phyloP scores from a whole-genome alignment of 2,329 filamentous ascomycete genomes.

The Xylariaceae sp. region DNA sequence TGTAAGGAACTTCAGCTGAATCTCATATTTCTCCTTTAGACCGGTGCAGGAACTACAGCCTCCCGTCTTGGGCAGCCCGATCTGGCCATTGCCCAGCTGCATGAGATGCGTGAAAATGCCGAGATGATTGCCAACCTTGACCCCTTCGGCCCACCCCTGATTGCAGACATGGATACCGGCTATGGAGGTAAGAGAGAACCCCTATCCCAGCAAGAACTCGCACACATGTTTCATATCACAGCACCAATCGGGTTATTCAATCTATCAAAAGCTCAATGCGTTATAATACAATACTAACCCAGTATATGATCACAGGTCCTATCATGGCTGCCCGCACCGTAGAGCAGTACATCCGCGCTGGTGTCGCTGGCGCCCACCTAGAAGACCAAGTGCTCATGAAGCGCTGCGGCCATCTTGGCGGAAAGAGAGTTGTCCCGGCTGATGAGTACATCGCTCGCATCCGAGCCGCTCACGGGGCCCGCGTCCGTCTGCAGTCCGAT shows the following conservation, averaged over 20 bases:
- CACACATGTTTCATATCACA: not conserved
- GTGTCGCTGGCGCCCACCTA: slow-evolving; percentile 39
- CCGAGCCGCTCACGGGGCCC: slow-evolving; percentile 47
- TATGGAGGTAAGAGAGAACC: slow-evolving; percentile 41
- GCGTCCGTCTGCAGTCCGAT: slow-evolving; percentile 45
- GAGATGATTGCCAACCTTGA: slow-evolving; percentile 49
- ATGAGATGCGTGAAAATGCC: slow-evolving; percentile 49
- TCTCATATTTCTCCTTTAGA: slow-evolving; percentile 31
- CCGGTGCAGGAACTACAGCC: slow-evolving; percentile 46
- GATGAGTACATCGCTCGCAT: slow-evolving; percentile 52
- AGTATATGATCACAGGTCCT: slow-evolving; percentile 27
- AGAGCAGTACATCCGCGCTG: slow-evolving; percentile 48
- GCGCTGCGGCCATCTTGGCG: slow-evolving; percentile 58
- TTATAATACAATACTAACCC: slow-evolving; percentile 8
- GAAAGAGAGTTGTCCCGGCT: slow-evolving; percentile 53
- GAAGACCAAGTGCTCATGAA: slow-evolving; percentile 49
- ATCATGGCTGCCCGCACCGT: slow-evolving; percentile 39
- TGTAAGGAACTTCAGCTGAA: slow-evolving; percentile 4
- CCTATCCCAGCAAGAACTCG: not conserved
- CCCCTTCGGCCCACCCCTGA: slow-evolving; percentile 41
- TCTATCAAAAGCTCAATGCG: not conserved
- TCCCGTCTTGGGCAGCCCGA: slow-evolving; percentile 50
- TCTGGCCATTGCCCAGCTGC: slow-evolving; percentile 44
- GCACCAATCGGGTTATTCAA: not conserved
- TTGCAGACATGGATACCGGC: slow-evolving; percentile 51